These are phyloP conservation scores for Hypsizygus marmoreus DNA, from an alignment of 768 basidiomycete genomes.

Conservation along the genomic window DNA sequence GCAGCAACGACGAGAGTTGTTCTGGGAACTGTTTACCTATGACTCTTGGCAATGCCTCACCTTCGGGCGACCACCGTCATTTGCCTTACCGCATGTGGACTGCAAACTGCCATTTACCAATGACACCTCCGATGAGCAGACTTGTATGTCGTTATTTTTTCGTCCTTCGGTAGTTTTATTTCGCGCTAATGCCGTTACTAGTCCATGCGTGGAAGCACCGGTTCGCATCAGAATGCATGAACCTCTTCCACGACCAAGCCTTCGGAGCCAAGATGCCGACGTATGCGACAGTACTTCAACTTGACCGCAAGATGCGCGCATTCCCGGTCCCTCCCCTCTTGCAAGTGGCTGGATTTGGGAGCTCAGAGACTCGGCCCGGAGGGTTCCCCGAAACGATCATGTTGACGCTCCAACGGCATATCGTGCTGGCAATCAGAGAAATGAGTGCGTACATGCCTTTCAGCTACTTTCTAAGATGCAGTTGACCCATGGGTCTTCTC, in stretches of 20 bases:
- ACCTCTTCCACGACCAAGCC: conserved; percentile 68
- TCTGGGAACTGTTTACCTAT: conserved; percentile 65
- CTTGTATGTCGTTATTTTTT: conserved; percentile 45
- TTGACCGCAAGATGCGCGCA: conserved; percentile 66
- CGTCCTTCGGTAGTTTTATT: too few species aligned
- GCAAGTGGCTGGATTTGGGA: conserved; percentile 71
- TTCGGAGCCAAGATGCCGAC: conserved; percentile 71
- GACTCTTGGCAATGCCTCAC: conserved; percentile 66
- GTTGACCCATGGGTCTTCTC: not conserved
- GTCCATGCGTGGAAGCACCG: conserved; percentile 73
- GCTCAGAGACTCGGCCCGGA: conserved; percentile 45
- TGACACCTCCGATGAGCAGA: conserved; percentile 54
- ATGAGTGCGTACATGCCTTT: conserved; percentile 52
- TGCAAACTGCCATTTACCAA: conserved; percentile 59
- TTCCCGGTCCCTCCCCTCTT: conserved; percentile 67
- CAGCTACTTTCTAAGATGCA: not conserved
- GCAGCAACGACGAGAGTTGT: conserved; percentile 61
- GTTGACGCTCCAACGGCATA: conserved; percentile 65
- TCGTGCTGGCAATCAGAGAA: conserved; percentile 68
- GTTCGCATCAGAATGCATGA: conserved; percentile 70
- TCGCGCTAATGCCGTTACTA: too few species aligned
- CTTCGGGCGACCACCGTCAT: conserved; percentile 70
- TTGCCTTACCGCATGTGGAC: conserved; percentile 66
- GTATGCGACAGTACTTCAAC: conserved; percentile 65
- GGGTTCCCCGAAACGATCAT: conserved; percentile 50